Evolutionary conservation across 768 basidiomycete genomes (phyloP).

Genomic region (Lactifluus echinatus): DNA sequence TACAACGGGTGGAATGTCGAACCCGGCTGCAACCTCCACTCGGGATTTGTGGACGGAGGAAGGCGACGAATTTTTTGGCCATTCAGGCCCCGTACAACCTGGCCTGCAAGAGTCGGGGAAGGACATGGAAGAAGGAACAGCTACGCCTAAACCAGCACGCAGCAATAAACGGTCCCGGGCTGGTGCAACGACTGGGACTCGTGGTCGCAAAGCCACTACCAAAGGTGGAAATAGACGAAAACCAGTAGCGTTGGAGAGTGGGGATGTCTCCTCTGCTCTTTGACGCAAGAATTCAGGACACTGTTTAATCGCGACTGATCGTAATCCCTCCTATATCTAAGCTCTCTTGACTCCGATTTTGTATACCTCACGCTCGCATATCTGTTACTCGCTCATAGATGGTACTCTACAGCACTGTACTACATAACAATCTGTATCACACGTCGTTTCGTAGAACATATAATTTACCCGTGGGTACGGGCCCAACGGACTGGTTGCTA

Average conservation of each 20-base stretch:
- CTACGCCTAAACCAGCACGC: conserved; percentile 23
- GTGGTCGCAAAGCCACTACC: conserved; percentile 28
- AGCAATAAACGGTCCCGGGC: conserved; percentile 31
- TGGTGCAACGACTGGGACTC: conserved; percentile 25
- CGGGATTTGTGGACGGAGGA: conserved; percentile 82
- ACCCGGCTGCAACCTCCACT: conserved; percentile 32
- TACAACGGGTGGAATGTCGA: conserved; percentile 27
- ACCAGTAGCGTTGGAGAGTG: conserved; percentile 19
- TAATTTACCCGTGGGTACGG: conserved; percentile 17
- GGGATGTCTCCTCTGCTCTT: conserved; percentile 10
- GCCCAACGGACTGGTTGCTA: neutral
- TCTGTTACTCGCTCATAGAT: conserved; percentile 12
- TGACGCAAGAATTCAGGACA: conserved; percentile 4
- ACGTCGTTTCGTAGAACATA: conserved; percentile 21
- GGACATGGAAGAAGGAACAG: conserved; percentile 22
- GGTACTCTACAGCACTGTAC: conserved; percentile 17
- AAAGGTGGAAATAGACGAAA: conserved; percentile 22
- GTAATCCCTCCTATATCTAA: conserved; percentile 10
- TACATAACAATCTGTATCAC: conserved; percentile 17
- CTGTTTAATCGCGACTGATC: conserved; percentile 9
- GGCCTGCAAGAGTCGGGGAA: conserved; percentile 21
- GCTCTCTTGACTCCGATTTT: conserved; percentile 7
- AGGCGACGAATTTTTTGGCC: conserved; percentile 80
- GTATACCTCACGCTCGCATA: conserved; percentile 13
- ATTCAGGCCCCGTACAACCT: conserved; percentile 30